Evolutionary conservation across 1,284 basidiomycete species (phyloP), one percentile per base, ranked within the genome.

Genomic region (Heterobasidion irregulare): DNA sequence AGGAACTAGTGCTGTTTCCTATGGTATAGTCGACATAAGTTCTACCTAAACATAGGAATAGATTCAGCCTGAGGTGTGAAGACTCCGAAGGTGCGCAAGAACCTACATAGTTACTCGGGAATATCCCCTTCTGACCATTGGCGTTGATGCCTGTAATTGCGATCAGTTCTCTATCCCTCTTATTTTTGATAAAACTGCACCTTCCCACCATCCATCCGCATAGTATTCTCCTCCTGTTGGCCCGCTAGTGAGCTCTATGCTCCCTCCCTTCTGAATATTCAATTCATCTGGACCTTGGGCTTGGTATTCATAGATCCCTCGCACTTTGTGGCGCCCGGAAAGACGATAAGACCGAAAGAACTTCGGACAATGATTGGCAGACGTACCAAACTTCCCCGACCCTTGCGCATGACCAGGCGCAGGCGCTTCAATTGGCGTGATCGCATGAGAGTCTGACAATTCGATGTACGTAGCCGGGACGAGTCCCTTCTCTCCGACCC

Each of bases 191-290:
- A 55, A 46, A 26, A 19, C 59, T 68, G 53, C 13, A 86, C 88
- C 88, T 82, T 91, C 87, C 84, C 86, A 91, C 89, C 89, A 91
- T 26, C 86, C 88, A 55, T 86, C 82, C 36, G 78, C 84, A 64
- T 84, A 86, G 62, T 81, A 73, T 64, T 79, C 74, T 8, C 86
- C 86, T 36, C 82, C 83, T 38, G 70, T 67, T 26, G 76, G 70
- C 1, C 82, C 84, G 43, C 68, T 71, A n/a, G 86, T 82, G 56
- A 93, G 72, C 60, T 83, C 78, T 49, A 90, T 71, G 47, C 75
- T 60, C 58, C 82, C 78, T 7, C 85, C 87, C 61, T 82, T 84
- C 44, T 67, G 65, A 38, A 92, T 70, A 50, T 69, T 71, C n/a
- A 92, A 66, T 63, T 93, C 90, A 60, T 89, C 89, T 6, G 76